phyloP scores from a whole-genome alignment of 306 rosid species.

The Vachellia pachyceras region DNA sequence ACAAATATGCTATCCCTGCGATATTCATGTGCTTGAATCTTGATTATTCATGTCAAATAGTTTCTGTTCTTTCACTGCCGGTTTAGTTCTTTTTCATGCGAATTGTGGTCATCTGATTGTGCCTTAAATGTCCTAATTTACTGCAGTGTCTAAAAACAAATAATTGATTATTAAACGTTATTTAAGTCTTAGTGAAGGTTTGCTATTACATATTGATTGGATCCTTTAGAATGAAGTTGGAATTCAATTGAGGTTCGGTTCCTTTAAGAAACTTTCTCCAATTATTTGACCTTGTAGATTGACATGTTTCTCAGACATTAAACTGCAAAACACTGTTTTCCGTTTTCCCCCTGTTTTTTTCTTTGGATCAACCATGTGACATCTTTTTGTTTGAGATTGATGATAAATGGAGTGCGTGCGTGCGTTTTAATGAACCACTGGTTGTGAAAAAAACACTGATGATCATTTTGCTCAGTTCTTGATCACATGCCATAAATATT shows the following conservation, averaged over 20 bases:
- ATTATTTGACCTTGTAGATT: background rate
- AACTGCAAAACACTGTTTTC: background rate
- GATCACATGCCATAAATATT: constrained; percentile 14
- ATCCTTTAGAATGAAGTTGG: background rate
- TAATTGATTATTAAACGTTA: background rate
- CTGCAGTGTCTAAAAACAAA: background rate
- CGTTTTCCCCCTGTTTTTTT: background rate
- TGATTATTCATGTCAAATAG: background rate
- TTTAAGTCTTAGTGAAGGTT: background rate
- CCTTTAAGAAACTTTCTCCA: background rate
- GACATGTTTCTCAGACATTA: background rate
- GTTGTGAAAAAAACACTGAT: background rate
- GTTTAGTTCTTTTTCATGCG: background rate
- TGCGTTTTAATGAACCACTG: background rate
- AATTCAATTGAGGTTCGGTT: background rate
- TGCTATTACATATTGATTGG: background rate
- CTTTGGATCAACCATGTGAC: background rate
- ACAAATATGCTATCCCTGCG: background rate
- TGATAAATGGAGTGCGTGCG: background rate
- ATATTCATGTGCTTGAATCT: constrained; percentile 1
- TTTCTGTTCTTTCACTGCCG: background rate
- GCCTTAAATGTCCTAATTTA: background rate
- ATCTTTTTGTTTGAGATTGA: background rate
- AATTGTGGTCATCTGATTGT: background rate
- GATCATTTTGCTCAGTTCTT: background rate